Evolutionary conservation across 208 protist species (phyloP), one percentile per base, ranked within the genome.

Genomic region (Kentomonas sorsogonicus): DNA sequence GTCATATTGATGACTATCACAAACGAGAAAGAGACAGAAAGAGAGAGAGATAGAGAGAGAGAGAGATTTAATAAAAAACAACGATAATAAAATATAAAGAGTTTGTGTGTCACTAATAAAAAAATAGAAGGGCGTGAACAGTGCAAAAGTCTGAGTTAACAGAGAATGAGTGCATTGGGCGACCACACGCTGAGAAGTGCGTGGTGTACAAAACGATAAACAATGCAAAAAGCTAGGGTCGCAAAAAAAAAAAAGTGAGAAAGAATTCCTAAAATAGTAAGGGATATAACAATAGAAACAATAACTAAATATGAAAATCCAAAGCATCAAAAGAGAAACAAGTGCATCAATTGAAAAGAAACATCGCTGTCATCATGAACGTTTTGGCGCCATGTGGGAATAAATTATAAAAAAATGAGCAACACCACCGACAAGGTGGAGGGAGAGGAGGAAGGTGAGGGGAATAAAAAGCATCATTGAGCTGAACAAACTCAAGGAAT

Each of bases 331-430:
- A 48, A 48, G 7, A 18, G 39, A 44, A 18, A 4, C 39, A 22
- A 44, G 39, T 10, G 22, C 15, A 44, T 44, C 9, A 57, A 57
- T 16, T 7, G 40, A 53, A 33, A 27, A 38, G n/a, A 13, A 43
- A 41, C 18, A 3, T n/a, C 26, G 30, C 10, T n/a, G n/a, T n/a
- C n/a, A n/a, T n/a, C n/a, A n/a, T n/a, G n/a, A n/a, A n/a, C n/a
- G n/a, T n/a, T n/a, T n/a, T n/a, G n/a, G n/a, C n/a, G n/a, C n/a
- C n/a, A 15, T 20, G 0, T 33, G 31, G 9, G 26, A 53, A 43
- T 6, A 53, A 53, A 27, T 27, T 2, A 41, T 53, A 31, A 41
- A 39, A 41, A 29, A 3, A 6, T 2, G 4, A 50, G 23, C 6
- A 15, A 23, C 11, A 23, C 13, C 3, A 25, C 22, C 10, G 27